These are phyloP conservation scores for Trichoderma cornu-damae DNA, from an alignment of 2,329 filamentous ascomycete species.

Conservation along the genomic window DNA sequence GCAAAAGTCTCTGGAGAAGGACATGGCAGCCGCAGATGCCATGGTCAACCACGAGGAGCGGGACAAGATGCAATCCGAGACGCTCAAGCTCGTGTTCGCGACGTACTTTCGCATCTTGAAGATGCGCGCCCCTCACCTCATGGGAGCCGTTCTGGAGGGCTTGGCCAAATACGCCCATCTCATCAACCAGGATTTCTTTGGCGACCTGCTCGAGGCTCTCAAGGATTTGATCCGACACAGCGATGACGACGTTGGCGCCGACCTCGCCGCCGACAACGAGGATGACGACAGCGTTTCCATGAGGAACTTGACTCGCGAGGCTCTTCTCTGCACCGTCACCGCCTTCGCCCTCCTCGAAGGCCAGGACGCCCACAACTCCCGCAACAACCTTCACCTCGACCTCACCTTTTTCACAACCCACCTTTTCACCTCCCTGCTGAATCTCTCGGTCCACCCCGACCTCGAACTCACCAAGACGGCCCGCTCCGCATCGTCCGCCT, in stretches of 20 bases:
- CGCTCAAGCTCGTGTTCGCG: conserved; percentile 90
- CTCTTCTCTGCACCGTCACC: conserved; percentile 89
- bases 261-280: conserved; percentile 28
- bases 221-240: conserved; percentile 85
- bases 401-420: conserved; percentile 93
- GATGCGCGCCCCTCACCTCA: conserved; percentile 70
- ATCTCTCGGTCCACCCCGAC: conserved; percentile 74
- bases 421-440: conserved; percentile 79
- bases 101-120: conserved; percentile 95
- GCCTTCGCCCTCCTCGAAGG: conserved; percentile 94
- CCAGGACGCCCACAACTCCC: conserved; percentile 84
- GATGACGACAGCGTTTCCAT: conserved; percentile 33
- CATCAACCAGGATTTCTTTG: conserved; percentile 99
- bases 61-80: conserved; percentile 91
- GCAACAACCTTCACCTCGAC: conserved; percentile 77
- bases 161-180: conserved; percentile 90
- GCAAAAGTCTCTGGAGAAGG: conserved; percentile 81
- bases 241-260: conserved; percentile 46
- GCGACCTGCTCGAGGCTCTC: conserved; percentile 86
- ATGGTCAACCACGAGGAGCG: conserved; percentile 86
- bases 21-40: conserved; percentile 89
- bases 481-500: conserved; percentile 38
- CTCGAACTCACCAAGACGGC: conserved; percentile 66
- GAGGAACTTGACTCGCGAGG: conserved; percentile 77
- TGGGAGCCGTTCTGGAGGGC: conserved; percentile 95